Conservation (phyloP, 306 rosid species). For the Cajanus cajan region DNA sequence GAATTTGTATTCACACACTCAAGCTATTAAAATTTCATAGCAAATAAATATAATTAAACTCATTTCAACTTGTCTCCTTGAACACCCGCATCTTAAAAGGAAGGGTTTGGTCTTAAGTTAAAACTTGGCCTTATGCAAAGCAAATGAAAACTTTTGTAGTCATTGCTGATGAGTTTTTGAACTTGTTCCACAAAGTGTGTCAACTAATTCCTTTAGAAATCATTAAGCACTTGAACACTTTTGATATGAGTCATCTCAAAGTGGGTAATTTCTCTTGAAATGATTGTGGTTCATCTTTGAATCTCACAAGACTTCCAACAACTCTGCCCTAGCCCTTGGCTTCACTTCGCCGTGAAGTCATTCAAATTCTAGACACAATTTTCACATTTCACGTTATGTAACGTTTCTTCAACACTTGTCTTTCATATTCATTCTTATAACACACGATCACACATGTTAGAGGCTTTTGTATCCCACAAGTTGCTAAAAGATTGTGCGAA, state of each 20-base stretch:
- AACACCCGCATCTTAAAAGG: no score
- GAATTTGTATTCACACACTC: no score
- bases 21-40: no score
- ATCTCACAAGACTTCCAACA: neutral
- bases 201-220: neutral
- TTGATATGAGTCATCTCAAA: neutral
- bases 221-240: neutral
- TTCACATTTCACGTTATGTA: slow-evolving; percentile 31
- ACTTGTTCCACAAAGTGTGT: neutral
- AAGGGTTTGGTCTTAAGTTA: neutral
- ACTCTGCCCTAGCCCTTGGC: neutral
- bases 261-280: slow-evolving; percentile 1
- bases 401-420: neutral
- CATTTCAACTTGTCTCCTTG: no score
- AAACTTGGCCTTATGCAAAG: neutral
- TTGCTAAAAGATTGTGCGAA: neutral
- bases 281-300: slow-evolving; percentile 4
- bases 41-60: no score
- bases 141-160: neutral
- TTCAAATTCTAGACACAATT: neutral
- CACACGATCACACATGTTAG: neutral
- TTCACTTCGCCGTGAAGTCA: slow-evolving; percentile 37
- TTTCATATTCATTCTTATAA: neutral
- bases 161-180: neutral
- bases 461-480: neutral